Percentiles rank a stretch among this genome's conserved stretches.
These are phyloP conservation scores for Sicyos edulis DNA, from an alignment of 306 rosid genomes.

Conservation along the genomic window DNA sequence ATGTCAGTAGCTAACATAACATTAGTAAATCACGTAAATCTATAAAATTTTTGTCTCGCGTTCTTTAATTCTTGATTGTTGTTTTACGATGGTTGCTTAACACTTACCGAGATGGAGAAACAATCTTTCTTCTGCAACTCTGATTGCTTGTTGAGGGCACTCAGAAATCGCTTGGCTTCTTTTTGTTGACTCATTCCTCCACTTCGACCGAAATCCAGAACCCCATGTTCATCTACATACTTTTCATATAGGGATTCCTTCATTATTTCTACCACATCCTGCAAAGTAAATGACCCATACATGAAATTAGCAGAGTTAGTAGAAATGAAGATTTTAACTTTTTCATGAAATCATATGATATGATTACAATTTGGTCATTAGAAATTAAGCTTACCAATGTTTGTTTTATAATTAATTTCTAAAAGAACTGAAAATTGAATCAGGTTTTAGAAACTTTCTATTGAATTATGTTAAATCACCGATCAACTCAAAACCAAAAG, in stretches of 20 bases:
- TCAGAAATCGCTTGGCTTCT: conserved; percentile 84
- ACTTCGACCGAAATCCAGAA: conserved; percentile 88
- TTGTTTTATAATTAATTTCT: neutral
- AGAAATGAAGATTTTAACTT: neutral
- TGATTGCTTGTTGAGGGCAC: conserved; percentile 87
- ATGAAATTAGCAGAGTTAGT: conserved; percentile 7
- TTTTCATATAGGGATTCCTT: conserved; percentile 90
- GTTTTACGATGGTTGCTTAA: too few relatives aligned
- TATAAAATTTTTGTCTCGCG: too few relatives aligned
- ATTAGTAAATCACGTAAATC: too few relatives aligned
- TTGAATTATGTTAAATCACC: too few relatives aligned
- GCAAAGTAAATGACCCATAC: conserved; percentile 29
- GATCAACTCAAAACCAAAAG: too few relatives aligned
- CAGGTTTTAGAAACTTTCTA: neutral
- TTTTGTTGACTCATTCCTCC: conserved; percentile 99
- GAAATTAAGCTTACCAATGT: neutral
- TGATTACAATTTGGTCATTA: neutral
- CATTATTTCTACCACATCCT: conserved; percentile 97
- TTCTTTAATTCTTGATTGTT: too few relatives aligned
- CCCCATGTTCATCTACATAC: conserved; percentile 86
- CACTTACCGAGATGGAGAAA: conserved; percentile 48
- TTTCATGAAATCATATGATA: neutral
- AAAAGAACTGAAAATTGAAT: neutral
- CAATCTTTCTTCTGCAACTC: conserved; percentile 80
- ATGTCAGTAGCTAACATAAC: too few relatives aligned